These are phyloP conservation scores for Vachellia pachyceras DNA, from an alignment of 306 rosid species.

Conservation along the genomic window DNA sequence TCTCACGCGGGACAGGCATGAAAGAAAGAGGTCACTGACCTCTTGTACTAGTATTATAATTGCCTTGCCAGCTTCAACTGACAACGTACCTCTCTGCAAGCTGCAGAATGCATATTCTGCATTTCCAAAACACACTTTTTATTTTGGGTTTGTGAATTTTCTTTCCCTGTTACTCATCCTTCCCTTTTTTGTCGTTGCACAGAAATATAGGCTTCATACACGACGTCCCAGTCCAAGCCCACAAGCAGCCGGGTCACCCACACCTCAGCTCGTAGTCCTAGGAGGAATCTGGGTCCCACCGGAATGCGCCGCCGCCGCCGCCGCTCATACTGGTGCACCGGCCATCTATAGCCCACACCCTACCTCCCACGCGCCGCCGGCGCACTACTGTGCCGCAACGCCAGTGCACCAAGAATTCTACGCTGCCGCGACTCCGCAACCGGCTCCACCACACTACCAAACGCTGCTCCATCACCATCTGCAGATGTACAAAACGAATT, in stretches of 20 bases:
- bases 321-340: slow-evolving; percentile 59
- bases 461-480: slow-evolving; percentile 59
- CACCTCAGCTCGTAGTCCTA: slow-evolving; percentile 82
- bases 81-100: slow-evolving; percentile 36
- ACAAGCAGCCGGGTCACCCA: slow-evolving; percentile 67
- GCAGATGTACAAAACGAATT: slow-evolving; percentile 64
- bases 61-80: slow-evolving; percentile 31
- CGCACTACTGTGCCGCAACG: slow-evolving; percentile 70
- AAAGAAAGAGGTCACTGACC: neutral
- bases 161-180: neutral
- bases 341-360: slow-evolving; percentile 79
- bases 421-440: slow-evolving; percentile 49
- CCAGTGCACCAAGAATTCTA: slow-evolving; percentile 79
- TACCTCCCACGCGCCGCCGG: slow-evolving; percentile 65
- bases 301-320: slow-evolving; percentile 70
- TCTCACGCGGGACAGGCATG: slow-evolving; percentile 31
- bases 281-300: slow-evolving; percentile 98
- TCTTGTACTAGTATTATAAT: slow-evolving; percentile 28
- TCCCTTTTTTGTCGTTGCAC: slow-evolving; percentile 19
- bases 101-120: slow-evolving; percentile 38
- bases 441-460: slow-evolving; percentile 59
- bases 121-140: slow-evolving; percentile 18
- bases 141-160: neutral
- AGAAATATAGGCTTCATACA: slow-evolving; percentile 97
- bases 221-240: slow-evolving; percentile 94